Conservation (phyloP, 768 basidiomycete species). For the Hypholoma fasciculare region DNA sequence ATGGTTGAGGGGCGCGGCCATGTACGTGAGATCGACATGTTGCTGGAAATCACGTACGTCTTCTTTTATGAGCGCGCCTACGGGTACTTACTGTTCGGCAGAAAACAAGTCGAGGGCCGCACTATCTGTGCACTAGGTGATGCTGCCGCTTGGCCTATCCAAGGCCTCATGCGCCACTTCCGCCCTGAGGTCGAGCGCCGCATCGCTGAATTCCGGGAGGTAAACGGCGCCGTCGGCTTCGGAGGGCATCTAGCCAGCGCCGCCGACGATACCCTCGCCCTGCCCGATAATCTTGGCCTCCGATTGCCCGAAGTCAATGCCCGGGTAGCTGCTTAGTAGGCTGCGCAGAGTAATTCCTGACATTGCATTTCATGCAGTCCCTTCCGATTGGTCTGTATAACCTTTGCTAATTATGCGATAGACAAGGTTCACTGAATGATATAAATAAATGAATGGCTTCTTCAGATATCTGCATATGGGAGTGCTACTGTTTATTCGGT, state of each 20-base stretch:
- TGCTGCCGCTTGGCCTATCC: constrained; percentile 98
- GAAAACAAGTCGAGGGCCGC: constrained; percentile 95
- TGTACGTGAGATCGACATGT: constrained; percentile 95
- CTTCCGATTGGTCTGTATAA: no score
- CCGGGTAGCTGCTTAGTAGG: constrained; percentile 2
- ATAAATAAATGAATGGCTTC: no score
- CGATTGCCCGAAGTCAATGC: constrained; percentile 34
- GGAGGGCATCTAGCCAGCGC: constrained; percentile 77
- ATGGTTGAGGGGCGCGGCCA: constrained; percentile 92
- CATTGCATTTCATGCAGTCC: no score
- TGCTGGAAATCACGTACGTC: constrained; percentile 87
- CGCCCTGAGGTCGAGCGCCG: constrained; percentile 92
- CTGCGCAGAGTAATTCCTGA: no score
- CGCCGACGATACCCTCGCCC: constrained; percentile 66
- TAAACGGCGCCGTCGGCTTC: constrained; percentile 83
- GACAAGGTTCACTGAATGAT: no score
- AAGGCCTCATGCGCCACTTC: constrained; percentile 97
- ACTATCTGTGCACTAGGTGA: constrained; percentile 98
- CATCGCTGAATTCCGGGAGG: constrained; percentile 72
- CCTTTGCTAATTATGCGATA: no score
- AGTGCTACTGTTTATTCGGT: no score
- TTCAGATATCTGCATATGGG: no score
- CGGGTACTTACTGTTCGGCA: constrained; percentile 26
- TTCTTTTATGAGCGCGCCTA: background rate
- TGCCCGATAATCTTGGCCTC: constrained; percentile 75